Percentiles rank a stretch among this genome's conserved stretches.
Evolutionary conservation across 2,329 filamentous ascomycete genomes (phyloP).

Genomic region (Botrytis hyacinthi): DNA sequence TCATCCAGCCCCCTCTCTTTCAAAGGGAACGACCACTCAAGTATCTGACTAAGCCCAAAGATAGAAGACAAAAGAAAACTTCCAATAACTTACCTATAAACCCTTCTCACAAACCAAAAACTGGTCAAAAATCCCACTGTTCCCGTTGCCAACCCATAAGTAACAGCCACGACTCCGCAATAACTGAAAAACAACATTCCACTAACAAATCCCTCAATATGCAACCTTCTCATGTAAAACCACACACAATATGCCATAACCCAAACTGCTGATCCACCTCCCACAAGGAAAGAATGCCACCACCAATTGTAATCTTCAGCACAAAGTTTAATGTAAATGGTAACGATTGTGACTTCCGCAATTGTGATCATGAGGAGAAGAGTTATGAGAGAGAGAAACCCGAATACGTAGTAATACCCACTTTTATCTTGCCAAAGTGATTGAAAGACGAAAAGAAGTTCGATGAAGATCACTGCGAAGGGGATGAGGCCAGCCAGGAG

Average conservation of each 20-base stretch:
- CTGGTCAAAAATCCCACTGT: slow-evolving; percentile 82
- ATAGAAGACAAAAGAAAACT: background rate
- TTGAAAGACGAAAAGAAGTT: slow-evolving; percentile 83
- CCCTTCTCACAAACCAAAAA: slow-evolving; percentile 78
- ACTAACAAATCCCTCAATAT: slow-evolving; percentile 77
- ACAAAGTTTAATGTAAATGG: slow-evolving; percentile 79
- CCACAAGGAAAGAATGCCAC: slow-evolving; percentile 84
- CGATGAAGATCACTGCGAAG: slow-evolving; percentile 85
- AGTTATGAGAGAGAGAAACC: slow-evolving; percentile 74
- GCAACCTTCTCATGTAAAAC: slow-evolving; percentile 79
- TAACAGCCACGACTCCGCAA: slow-evolving; percentile 74
- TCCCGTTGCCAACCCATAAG: slow-evolving; percentile 78
- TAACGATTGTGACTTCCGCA: slow-evolving; percentile 79
- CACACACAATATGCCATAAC: slow-evolving; percentile 79
- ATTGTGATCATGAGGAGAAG: slow-evolving; percentile 73
- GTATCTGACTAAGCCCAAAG: no score
- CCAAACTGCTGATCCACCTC: slow-evolving; percentile 74
- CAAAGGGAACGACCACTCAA: background rate
- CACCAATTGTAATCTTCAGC: slow-evolving; percentile 88
- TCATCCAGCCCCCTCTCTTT: background rate
- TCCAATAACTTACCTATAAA: slow-evolving; percentile 64
- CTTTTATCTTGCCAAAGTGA: slow-evolving; percentile 88
- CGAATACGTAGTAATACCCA: slow-evolving; percentile 89
- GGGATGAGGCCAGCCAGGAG: slow-evolving; percentile 75
- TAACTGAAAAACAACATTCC: slow-evolving; percentile 83